These are phyloP conservation scores for Apiospora phragmitis DNA, from an alignment of 2,329 filamentous ascomycete genomes.

Conservation along the genomic window DNA sequence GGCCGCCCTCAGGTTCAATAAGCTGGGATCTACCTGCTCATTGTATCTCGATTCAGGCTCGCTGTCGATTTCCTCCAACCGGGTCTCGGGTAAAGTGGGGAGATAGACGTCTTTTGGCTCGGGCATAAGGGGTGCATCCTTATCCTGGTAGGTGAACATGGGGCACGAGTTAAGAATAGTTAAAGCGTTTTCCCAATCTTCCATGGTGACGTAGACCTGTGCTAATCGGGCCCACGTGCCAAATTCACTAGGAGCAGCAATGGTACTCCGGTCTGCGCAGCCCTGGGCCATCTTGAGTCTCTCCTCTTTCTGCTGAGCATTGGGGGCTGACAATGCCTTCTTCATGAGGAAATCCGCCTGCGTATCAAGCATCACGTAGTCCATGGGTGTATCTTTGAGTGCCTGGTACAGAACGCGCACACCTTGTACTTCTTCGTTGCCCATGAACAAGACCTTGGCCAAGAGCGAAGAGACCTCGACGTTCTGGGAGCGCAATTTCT, in stretches of 20 bases:
- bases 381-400: constrained; percentile 91
- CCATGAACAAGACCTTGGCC: constrained; percentile 88
- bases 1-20: constrained; percentile 83
- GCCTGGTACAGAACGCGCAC: constrained; percentile 86
- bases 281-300: constrained; percentile 84
- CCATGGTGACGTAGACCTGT: constrained; percentile 89
- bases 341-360: constrained; percentile 89
- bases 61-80: constrained; percentile 95
- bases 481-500: constrained; percentile 89
- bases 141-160: constrained; percentile 99
- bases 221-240: constrained; percentile 93
- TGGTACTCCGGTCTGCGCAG: constrained; percentile 90
- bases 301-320: constrained; percentile 58
- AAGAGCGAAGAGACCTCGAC: constrained; percentile 92
- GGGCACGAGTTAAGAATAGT: constrained; percentile 97
- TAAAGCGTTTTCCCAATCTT: constrained; percentile 95
- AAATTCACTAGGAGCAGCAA: constrained; percentile 95
- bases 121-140: constrained; percentile 92
- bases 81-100: constrained; percentile 83
- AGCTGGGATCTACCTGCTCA: constrained; percentile 83
- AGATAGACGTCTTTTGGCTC: constrained; percentile 86
- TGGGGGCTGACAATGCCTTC: constrained; percentile 66
- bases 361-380: constrained; percentile 93
- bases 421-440: constrained; percentile 95
- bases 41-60: constrained; percentile 78